These are phyloP conservation scores for Alloteropsis angusta DNA, from an alignment of 202 grass and related monocot genomes.

Conservation along the genomic window DNA sequence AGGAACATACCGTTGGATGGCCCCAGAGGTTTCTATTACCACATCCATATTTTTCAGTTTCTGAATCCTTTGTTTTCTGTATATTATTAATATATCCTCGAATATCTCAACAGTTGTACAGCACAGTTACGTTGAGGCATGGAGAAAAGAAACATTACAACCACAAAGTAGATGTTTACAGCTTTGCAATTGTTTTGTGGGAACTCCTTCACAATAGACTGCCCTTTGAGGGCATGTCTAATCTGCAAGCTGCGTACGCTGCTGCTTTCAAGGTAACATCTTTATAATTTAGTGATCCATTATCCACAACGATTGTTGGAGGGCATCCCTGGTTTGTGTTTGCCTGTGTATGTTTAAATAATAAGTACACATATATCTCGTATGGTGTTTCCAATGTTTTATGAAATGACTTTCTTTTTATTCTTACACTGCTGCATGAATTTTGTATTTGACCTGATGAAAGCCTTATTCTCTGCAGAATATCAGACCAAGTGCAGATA, in stretches of 20 bases:
- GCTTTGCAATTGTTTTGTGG: conserved; percentile 96
- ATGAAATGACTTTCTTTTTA: not conserved
- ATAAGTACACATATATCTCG: not conserved
- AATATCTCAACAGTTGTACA: conserved; percentile 70
- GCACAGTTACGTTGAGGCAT: conserved; percentile 93
- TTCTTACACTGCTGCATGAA: not conserved
- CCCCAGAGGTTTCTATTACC: conserved; percentile 67
- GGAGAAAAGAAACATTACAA: conserved; percentile 99
- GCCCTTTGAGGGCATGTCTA: conserved; percentile 98
- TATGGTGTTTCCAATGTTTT: not conserved
- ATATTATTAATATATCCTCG: conserved; percentile 19
- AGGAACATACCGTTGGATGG: conserved; percentile 99
- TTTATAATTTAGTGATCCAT: not conserved
- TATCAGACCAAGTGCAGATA: conserved; percentile 81
- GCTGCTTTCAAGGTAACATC: conserved; percentile 92
- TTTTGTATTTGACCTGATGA: conserved; percentile 10
- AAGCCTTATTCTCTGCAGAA: conserved; percentile 51
- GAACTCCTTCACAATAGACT: conserved; percentile 89
- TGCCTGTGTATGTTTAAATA: not conserved
- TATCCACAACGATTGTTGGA: not conserved
- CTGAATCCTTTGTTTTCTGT: conserved; percentile 2
- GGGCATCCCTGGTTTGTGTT: not conserved
- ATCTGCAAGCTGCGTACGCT: conserved; percentile 96
- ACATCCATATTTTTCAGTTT: not conserved
- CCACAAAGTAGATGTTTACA: conserved; percentile 99